Percentiles rank a stretch among this genome's conserved stretches.
Conservation (phyloP, 352 stramenopile genomes). For the Pythium chondricola region DNA sequence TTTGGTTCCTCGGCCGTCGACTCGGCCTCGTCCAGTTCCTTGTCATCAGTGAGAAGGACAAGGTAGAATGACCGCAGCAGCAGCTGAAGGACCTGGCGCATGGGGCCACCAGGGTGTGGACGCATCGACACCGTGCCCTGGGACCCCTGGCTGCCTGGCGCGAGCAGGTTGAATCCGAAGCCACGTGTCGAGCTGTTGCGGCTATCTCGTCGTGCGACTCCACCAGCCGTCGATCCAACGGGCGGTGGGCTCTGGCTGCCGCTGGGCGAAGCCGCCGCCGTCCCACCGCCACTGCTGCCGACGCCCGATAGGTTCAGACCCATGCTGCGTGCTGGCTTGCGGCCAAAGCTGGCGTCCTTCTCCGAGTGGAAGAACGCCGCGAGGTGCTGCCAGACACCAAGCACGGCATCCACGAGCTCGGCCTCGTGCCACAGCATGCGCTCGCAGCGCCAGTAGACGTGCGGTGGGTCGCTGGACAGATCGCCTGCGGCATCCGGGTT, state of each 20-base stretch:
- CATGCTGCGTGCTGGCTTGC: constrained; percentile 44
- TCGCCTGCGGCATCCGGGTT: constrained; percentile 25
- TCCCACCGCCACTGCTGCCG: constrained; percentile 20
- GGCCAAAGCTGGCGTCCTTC: constrained; percentile 70
- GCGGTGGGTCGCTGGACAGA: constrained; percentile 2
- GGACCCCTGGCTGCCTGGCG: constrained; percentile 10
- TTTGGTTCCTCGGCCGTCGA: background rate
- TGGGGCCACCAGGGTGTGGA: constrained; percentile 68
- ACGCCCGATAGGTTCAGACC: constrained; percentile 8
- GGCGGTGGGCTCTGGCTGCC: constrained; percentile 43
- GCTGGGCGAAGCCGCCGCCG: constrained; percentile 16
- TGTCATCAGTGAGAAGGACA: constrained; percentile 49
- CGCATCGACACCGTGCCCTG: constrained; percentile 44
- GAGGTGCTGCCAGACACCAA: constrained; percentile 79
- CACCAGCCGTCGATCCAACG: too few relatives aligned
- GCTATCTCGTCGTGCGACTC: constrained; percentile 4
- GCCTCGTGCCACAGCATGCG: constrained; percentile 67
- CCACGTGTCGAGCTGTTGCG: constrained; percentile 20
- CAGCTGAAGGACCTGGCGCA: constrained; percentile 78
- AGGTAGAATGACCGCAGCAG: constrained; percentile 71
- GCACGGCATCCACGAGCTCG: constrained; percentile 67
- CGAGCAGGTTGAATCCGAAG: constrained; percentile 52
- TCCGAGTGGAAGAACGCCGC: constrained; percentile 65
- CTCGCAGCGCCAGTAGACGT: constrained; percentile 75
- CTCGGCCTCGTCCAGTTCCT: constrained; percentile 15